A percentile compares a stretch with the other conserved stretches of the same genome.
Evolutionary conservation across 202 grass and related monocot species (phyloP).

Genomic region (Elaeis oleifera): DNA sequence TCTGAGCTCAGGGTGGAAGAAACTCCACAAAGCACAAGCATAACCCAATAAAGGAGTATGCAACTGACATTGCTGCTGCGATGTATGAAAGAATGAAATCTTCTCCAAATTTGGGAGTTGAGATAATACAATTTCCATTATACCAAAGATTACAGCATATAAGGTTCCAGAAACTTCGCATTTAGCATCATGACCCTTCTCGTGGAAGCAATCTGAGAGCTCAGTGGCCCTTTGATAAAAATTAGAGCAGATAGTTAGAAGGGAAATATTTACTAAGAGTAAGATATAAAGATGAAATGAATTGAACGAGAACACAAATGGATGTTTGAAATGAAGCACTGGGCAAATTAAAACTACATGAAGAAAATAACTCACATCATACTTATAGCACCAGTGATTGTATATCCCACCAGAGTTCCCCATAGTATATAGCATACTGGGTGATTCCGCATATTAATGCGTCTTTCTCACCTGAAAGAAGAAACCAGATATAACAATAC

Average conservation of each 20-base stretch:
- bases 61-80: slow-evolving; percentile 8
- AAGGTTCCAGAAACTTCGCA: slow-evolving; percentile 20
- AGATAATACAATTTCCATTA: slow-evolving; percentile 1
- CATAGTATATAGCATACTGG: slow-evolving; percentile 24
- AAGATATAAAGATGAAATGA: slow-evolving; percentile 1
- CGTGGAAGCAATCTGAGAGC: slow-evolving; percentile 23
- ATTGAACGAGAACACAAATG: not conserved
- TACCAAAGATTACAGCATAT: slow-evolving; percentile 3
- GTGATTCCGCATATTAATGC: slow-evolving; percentile 27
- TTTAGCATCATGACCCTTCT: slow-evolving; percentile 11
- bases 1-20: slow-evolving; percentile 4
- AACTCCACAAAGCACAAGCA: not conserved
- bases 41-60: slow-evolving; percentile 8
- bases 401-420: slow-evolving; percentile 35
- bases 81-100: slow-evolving; percentile 3
- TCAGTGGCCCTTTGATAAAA: slow-evolving; percentile 15
- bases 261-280: not conserved
- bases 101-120: slow-evolving; percentile 14
- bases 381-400: slow-evolving; percentile 30
- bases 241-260: not conserved
- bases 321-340: not conserved
- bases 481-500: not conserved
- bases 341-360: not conserved
- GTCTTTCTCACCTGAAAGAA: slow-evolving; percentile 21
- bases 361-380: slow-evolving; percentile 26